Evolutionary conservation across 495 filamentous ascomycete genomes (phyloP).

Genomic region (Trichoderma virens): DNA sequence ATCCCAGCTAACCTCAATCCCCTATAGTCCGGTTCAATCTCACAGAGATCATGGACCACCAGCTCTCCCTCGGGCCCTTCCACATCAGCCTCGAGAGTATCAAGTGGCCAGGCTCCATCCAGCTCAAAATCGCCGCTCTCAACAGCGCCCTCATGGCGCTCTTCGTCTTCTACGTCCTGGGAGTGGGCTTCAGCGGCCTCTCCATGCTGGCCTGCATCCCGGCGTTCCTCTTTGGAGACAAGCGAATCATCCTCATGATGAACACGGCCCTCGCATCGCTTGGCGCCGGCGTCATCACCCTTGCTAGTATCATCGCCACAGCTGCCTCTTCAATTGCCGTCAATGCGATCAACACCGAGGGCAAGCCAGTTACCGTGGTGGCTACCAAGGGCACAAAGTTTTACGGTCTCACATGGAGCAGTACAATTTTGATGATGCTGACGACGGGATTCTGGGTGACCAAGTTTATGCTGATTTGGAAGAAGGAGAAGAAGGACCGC

Average conservation of each 20-base stretch:
- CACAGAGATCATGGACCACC: constrained; percentile 41
- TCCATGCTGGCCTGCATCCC: constrained; percentile 43
- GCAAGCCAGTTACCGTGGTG: constrained; percentile 24
- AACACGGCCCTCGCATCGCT: constrained; percentile 31
- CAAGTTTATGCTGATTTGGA: constrained; percentile 5
- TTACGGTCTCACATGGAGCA: constrained; percentile 51
- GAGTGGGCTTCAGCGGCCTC: constrained; percentile 48
- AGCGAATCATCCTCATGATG: constrained; percentile 34
- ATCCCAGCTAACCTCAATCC: background rate
- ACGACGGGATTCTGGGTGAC: constrained; percentile 49
- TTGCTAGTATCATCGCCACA: constrained; percentile 26
- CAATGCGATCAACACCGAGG: constrained; percentile 24
- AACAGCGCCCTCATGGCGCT: constrained; percentile 41
- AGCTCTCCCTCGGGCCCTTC: constrained; percentile 41
- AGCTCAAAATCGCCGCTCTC: constrained; percentile 49
- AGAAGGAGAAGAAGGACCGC: constrained; percentile 12
- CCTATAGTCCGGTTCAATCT: constrained; percentile 49
- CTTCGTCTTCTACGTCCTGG: constrained; percentile 60
- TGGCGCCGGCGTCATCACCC: constrained; percentile 18
- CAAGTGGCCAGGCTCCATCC: constrained; percentile 55
- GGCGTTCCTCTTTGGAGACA: constrained; percentile 30
- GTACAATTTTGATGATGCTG: constrained; percentile 51
- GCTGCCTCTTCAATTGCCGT: constrained; percentile 24
- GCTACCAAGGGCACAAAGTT: constrained; percentile 26
- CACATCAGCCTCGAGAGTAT: constrained; percentile 47